Conservation (phyloP, 129 eudicot genomes). For the Escallonia rubra region DNA sequence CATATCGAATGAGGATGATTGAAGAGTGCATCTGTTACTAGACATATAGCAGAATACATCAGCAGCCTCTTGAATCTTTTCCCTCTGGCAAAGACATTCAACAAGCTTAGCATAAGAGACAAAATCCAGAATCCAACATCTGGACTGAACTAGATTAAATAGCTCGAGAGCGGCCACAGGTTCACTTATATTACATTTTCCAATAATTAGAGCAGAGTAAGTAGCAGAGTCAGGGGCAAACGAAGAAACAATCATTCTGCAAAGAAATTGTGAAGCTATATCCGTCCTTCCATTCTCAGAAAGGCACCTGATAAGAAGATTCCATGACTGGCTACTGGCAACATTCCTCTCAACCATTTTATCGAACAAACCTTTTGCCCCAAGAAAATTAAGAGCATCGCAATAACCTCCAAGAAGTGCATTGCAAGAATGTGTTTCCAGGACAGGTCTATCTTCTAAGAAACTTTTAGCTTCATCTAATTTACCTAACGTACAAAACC, state of each 20-base stretch:
- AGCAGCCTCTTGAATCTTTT: slow-evolving; percentile 45
- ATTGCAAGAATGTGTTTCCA: slow-evolving; percentile 29
- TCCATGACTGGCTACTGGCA: slow-evolving; percentile 48
- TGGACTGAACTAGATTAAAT: slow-evolving; percentile 32
- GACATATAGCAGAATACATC: slow-evolving; percentile 57
- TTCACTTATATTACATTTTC: slow-evolving; percentile 48
- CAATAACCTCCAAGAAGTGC: slow-evolving; percentile 53
- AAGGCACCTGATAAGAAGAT: slow-evolving; percentile 44
- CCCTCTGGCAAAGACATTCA: slow-evolving; percentile 42
- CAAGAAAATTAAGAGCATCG: slow-evolving; percentile 19
- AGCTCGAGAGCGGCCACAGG: slow-evolving; percentile 45
- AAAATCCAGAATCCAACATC: slow-evolving; percentile 47
- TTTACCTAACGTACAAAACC: slow-evolving; percentile 42
- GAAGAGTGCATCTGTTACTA: slow-evolving; percentile 27
- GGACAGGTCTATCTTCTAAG: slow-evolving; percentile 40
- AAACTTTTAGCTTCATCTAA: slow-evolving; percentile 37
- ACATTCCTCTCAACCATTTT: slow-evolving; percentile 46
- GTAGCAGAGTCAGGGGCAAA: slow-evolving; percentile 43
- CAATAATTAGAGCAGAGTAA: slow-evolving; percentile 62
- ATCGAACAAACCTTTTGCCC: slow-evolving; percentile 36
- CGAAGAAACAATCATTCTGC: slow-evolving; percentile 60
- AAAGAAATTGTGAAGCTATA: slow-evolving; percentile 37
- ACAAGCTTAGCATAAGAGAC: slow-evolving; percentile 42
- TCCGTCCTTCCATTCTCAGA: slow-evolving; percentile 24
- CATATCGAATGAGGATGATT: slow-evolving; percentile 31